A percentile compares a stretch with the other conserved stretches of the same genome.
Evolutionary conservation across 2,329 filamentous ascomycete species (phyloP).

Genomic region (Aspergillus thermomutatus): DNA sequence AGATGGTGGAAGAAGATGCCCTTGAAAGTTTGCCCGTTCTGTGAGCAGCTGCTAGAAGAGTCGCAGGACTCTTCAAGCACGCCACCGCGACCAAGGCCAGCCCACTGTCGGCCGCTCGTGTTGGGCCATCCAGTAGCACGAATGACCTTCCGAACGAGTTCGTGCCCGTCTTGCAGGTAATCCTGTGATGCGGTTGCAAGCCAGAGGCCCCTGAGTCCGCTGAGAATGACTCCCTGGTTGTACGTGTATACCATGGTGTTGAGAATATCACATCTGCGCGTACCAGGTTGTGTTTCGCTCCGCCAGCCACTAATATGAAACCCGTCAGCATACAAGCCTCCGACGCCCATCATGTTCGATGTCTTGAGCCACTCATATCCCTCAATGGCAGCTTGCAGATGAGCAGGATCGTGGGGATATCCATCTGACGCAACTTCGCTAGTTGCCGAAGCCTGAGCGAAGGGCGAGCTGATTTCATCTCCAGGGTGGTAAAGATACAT

Average conservation of each 20-base stretch:
- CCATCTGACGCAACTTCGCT: constrained; percentile 23
- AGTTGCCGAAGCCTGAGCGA: constrained; percentile 36
- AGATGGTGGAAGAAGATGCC: constrained; percentile 93
- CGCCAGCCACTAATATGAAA: constrained; percentile 74
- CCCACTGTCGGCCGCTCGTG: constrained; percentile 54
- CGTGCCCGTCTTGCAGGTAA: constrained; percentile 76
- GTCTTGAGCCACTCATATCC: constrained; percentile 76
- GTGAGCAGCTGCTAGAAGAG: constrained; percentile 67
- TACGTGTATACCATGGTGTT: constrained; percentile 94
- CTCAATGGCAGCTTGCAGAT: constrained; percentile 69
- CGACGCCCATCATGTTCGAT: constrained; percentile 75
- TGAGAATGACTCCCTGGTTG: constrained; percentile 88
- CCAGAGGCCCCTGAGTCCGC: constrained; percentile 76
- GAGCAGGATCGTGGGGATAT: constrained; percentile 56
- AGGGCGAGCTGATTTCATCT: constrained; percentile 70
- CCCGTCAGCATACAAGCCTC: constrained; percentile 78
- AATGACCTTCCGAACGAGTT: constrained; percentile 71
- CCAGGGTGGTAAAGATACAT: constrained; percentile 92
- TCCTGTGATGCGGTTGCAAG: constrained; percentile 67
- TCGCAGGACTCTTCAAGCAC: constrained; percentile 86
- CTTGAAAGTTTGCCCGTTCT: constrained; percentile 88
- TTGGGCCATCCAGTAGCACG: constrained; percentile 70
- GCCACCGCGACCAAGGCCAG: constrained; percentile 72
- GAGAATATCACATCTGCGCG: constrained; percentile 71
- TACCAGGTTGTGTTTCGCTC: constrained; percentile 57